Percentiles rank a stretch among this genome's conserved stretches.
These are phyloP conservation scores for Thermoascus crustaceus DNA, from an alignment of 2,329 filamentous ascomycete species.

Conservation along the genomic window DNA sequence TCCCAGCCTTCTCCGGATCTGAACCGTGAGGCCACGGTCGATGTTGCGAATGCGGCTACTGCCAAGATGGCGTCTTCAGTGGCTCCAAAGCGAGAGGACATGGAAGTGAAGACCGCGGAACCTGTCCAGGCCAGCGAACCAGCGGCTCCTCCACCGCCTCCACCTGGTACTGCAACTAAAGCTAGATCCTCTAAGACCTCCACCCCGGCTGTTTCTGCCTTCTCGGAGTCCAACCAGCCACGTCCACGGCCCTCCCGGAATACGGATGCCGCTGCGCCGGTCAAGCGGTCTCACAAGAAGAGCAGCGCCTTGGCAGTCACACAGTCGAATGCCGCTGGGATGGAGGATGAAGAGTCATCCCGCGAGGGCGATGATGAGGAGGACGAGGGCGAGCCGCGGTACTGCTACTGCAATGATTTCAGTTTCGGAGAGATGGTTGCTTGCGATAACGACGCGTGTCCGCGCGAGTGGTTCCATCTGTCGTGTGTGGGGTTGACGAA, in stretches of 20 bases:
- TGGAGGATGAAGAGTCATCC: slow-evolving; percentile 37
- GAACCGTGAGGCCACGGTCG: slow-evolving; percentile 20
- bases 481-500: slow-evolving; percentile 72
- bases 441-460: slow-evolving; percentile 65
- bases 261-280: slow-evolving; percentile 22
- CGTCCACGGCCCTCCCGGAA: slow-evolving; percentile 29
- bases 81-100: slow-evolving; percentile 28
- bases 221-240: slow-evolving; percentile 25
- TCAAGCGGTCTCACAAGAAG: slow-evolving; percentile 32
- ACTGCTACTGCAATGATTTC: slow-evolving; percentile 72
- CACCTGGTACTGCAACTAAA: slow-evolving; percentile 15
- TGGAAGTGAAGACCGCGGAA: slow-evolving; percentile 23
- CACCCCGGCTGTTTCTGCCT: slow-evolving; percentile 30
- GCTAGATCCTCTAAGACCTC: slow-evolving; percentile 34
- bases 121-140: slow-evolving; percentile 28
- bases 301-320: slow-evolving; percentile 16
- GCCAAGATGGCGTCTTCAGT: slow-evolving; percentile 11
- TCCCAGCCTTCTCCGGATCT: slow-evolving; percentile 29
- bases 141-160: slow-evolving; percentile 7
- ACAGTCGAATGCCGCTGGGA: slow-evolving; percentile 20
- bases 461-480: slow-evolving; percentile 75
- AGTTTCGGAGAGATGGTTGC: slow-evolving; percentile 82
- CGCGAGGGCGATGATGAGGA: slow-evolving; percentile 51
- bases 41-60: slow-evolving; percentile 8
- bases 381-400: slow-evolving; percentile 63